Percentiles rank a stretch among this genome's conserved stretches.
phyloP scores from a whole-genome alignment of 2,329 filamentous ascomycete species.

The Stylonectria norvegica region DNA sequence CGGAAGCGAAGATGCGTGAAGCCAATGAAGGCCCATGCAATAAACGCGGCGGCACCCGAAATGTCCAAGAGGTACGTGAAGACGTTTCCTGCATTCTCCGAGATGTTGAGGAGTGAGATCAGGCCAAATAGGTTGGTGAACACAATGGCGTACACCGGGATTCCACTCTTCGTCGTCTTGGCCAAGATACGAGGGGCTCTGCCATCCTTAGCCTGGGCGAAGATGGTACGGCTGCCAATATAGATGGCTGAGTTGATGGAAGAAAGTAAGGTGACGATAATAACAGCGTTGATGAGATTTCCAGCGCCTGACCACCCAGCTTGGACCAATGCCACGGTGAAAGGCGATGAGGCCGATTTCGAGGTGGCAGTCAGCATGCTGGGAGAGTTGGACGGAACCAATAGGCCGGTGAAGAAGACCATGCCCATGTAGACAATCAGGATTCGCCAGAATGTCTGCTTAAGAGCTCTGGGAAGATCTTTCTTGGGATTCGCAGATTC shows the following conservation, averaged over 20 bases:
- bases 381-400: conserved; percentile 3
- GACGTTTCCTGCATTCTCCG: conserved; percentile 5
- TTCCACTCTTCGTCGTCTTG: conserved; percentile 1
- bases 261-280: neutral
- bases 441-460: conserved; percentile 2
- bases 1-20: conserved; percentile 4
- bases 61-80: conserved; percentile 8
- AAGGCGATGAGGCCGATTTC: neutral
- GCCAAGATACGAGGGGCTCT: conserved; percentile 5
- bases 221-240: conserved; percentile 2
- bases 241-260: neutral
- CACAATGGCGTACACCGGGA: conserved; percentile 2
- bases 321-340: conserved; percentile 5
- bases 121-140: conserved; percentile 3
- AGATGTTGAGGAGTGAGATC: conserved; percentile 3
- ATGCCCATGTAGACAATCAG: conserved; percentile 4
- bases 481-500: conserved; percentile 4
- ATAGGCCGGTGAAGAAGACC: conserved; percentile 2
- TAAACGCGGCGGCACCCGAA: conserved; percentile 3
- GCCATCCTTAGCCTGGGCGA: conserved; percentile 3
- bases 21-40: conserved; percentile 6
- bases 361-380: conserved; percentile 1
- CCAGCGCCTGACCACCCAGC: conserved; percentile 10
- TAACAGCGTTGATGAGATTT: conserved; percentile 3
- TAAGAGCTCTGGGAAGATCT: conserved; percentile 6